Evolutionary conservation across 345 rosid species (phyloP), one percentile per base, ranked within the genome.

Genomic region (Kernera saxatilis): DNA sequence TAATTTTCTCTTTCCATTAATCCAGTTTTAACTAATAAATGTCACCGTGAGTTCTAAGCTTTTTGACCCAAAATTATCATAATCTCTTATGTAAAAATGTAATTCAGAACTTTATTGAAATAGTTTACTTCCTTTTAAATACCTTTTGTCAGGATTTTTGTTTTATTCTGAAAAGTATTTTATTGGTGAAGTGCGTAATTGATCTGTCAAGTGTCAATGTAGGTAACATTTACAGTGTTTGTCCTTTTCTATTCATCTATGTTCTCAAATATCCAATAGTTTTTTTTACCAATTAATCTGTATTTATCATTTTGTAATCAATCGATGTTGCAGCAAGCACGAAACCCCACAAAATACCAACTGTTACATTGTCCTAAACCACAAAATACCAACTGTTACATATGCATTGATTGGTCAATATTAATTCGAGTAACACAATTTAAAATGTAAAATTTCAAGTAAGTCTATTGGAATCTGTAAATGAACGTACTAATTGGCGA

Each of bases 141-240:
- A 33, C 22, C 11, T 66, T 73, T 37, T 37, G 71, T 73, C 72
- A 73, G 59, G 67, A 25, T 46, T 58, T 39, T 64, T 73, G 71
- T 27, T 56, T 58, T 73, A 23, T 51, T 50, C 55, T 30, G 54
- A 59, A 67, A 74, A 49, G 68, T 49, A 50, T 39, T 40, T 15
- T 66, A 50, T 22, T 49, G 44, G 61, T 57, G 46, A 52, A 64
- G 39, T 19, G 44, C 7, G 41, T 11, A 30, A 50, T 50, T 67
- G 73, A 58, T 59, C 0, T 49, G 73, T 74, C 72, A 58, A 74
- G 51, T 74, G 73, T 74, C 78, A 74, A 67, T 74, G 62, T 49
- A 22, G 68, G 54, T 40, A 39, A 57, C 72, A 49, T 66, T 57
- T 37, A 74, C 46, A 67, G 30, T 67, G 36, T 40, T 67, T 74